A percentile compares a stretch with the other conserved stretches of the same genome.
Conservation (phyloP, 2,329 filamentous ascomycete species). For the Colletotrichum musae region DNA sequence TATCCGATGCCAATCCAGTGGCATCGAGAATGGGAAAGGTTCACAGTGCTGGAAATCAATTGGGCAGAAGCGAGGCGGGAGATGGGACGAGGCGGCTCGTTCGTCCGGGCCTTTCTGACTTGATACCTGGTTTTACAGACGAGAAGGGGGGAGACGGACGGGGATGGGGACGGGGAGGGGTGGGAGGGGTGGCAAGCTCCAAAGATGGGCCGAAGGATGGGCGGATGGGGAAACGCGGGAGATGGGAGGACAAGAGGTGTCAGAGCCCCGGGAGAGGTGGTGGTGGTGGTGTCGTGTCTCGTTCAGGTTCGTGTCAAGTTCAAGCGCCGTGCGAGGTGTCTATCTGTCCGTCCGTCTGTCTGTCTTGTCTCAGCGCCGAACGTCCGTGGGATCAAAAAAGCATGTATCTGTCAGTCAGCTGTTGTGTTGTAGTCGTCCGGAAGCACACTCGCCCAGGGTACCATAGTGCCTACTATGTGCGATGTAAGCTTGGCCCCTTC, state of each 20-base stretch:
- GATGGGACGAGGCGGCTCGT: constrained; percentile 36
- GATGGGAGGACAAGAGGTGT: constrained; percentile 37
- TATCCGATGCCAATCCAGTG: constrained; percentile 33
- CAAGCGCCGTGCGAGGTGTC: constrained; percentile 4
- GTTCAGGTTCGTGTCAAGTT: constrained; percentile 24
- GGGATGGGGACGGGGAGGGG: neutral
- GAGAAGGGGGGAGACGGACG: constrained; percentile 4
- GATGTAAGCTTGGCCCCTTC: neutral
- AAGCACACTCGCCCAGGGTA: no score
- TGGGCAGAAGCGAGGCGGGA: constrained; percentile 26
- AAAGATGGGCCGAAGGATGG: constrained; percentile 31
- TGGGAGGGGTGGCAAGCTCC: constrained; percentile 8
- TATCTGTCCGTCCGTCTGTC: neutral
- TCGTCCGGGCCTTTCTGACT: constrained; percentile 35
- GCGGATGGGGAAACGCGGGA: constrained; percentile 33
- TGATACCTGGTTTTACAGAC: constrained; percentile 28
- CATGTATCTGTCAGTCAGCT: constrained; percentile 13
- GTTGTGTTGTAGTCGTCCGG: constrained; percentile 3
- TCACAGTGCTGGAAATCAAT: constrained; percentile 4
- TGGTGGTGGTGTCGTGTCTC: constrained; percentile 15
- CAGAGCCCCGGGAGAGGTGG: constrained; percentile 25
- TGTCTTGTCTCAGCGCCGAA: constrained; percentile 24
- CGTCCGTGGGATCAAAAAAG: constrained; percentile 24
- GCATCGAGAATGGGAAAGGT: constrained; percentile 22
- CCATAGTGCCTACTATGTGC: no score